A percentile compares a stretch with the other conserved stretches of the same genome.
These are phyloP conservation scores for Aciculosporium take DNA, from an alignment of 2,329 filamentous ascomycete genomes.

Conservation along the genomic window DNA sequence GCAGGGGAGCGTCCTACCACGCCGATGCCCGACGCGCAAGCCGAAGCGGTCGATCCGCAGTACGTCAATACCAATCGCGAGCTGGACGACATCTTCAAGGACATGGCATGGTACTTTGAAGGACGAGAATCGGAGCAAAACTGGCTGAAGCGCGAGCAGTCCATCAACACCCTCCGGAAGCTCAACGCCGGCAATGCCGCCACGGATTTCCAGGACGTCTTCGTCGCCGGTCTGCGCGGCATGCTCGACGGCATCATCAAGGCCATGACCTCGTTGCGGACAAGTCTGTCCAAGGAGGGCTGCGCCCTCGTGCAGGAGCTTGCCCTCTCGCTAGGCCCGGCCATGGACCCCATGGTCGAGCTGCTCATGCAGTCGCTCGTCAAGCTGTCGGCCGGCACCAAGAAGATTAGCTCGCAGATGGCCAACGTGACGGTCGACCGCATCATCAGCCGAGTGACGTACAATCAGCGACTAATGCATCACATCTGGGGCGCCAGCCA, in stretches of 20 bases:
- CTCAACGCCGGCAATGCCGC: slow-evolving; percentile 75
- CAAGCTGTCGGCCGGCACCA: slow-evolving; percentile 78
- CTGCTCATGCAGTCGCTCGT: slow-evolving; percentile 78
- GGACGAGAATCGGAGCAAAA: slow-evolving; percentile 83
- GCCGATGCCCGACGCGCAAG: slow-evolving; percentile 47
- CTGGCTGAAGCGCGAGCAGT: slow-evolving; percentile 78
- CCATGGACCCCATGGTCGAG: slow-evolving; percentile 78
- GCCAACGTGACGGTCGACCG: slow-evolving; percentile 70
- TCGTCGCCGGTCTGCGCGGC: slow-evolving; percentile 54
- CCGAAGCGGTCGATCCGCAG: slow-evolving; percentile 60
- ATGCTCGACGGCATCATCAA: slow-evolving; percentile 84
- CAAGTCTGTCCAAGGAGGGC: slow-evolving; percentile 77
- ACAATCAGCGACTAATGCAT: slow-evolving; percentile 67
- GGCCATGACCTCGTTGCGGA: slow-evolving; percentile 66
- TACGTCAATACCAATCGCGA: slow-evolving; percentile 77
- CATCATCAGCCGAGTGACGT: slow-evolving; percentile 67
- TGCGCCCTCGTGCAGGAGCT: slow-evolving; percentile 77
- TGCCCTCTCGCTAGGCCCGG: slow-evolving; percentile 59
- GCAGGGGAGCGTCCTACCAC: slow-evolving; percentile 41
- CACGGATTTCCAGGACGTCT: slow-evolving; percentile 58
- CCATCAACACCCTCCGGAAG: slow-evolving; percentile 58
- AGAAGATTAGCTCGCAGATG: slow-evolving; percentile 80
- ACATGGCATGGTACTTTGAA: slow-evolving; percentile 72
- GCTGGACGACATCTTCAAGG: slow-evolving; percentile 72
- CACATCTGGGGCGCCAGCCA: slow-evolving; percentile 71